Base-by-base conservation (phyloP, 345 rosid genomes). In the Eucalyptus curtisii region DNA sequence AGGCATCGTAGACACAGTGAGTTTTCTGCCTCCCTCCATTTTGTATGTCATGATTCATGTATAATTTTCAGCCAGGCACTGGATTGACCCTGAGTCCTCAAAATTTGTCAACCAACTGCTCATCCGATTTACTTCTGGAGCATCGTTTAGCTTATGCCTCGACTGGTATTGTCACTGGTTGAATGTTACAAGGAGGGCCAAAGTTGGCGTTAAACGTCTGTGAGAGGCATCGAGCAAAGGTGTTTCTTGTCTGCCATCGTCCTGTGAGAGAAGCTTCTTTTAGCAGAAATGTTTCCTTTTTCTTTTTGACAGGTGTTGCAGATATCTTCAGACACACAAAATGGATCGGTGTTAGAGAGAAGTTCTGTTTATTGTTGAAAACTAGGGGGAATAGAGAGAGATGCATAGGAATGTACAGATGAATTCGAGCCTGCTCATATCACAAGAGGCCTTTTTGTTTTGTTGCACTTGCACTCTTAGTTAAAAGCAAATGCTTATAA, bases 1-100 rank as follows among this genome's bases (percentile, higher is more conserved):
- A 25, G 82, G 86, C 90, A 89, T 93, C 17, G 68, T 93, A 49
- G 95, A 93, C 84, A 92, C 94, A 55, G 98, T 96, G 94, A 40
- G 91, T 87, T 86, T 85, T 85, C 76, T 20, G 37, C 30, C 49
- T 10, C 19, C 20, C 48, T 86, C 42, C 12, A 16, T 86, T 87
- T 10, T 48, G 84, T 24, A 5, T 0, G 5, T 66, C 40, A 2
- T 66, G 79, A 31, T 7, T 66, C 40, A 7, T 15, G 40, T 31
- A 8, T 64, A 66, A 31, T 31, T 31, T 66, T 66, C 79, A 66
- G 79, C 42, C 79, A 16, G 79, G 17, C 40, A 16, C 1, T 16
- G 40, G 40, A 31, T 33, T 66, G 2, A 7, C 79, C 1, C 3
- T 0, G 42, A 66, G 40, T 8, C 79, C 42, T 66, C 12, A 27